Base-by-base conservation (phyloP, 179 eudicot species). In the Beta corolliflora region DNA sequence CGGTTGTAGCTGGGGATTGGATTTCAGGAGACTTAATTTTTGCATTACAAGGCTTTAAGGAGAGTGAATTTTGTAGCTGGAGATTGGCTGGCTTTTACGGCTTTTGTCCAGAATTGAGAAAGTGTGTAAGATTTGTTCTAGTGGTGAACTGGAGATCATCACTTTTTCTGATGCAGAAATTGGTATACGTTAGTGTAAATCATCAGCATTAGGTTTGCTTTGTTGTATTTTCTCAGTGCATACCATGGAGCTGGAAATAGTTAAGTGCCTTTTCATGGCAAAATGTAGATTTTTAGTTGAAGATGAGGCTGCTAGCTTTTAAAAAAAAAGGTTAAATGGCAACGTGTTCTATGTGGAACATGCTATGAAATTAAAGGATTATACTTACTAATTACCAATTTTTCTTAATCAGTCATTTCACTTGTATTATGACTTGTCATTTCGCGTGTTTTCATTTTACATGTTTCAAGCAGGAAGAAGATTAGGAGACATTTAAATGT, bases 91-190 rank as follows among this genome's bases (percentile, higher is more conserved):
- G 52, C 9, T 21, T 52, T 64, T n/a, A 66, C 58, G 52, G 76
- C 25, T 61, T 64, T 63, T 76, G 9, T 76, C 80, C 77, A 48
- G 67, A 12, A 74, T 10, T 64, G 73, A 73, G 72, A 80, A 70
- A 66, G 71, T 50, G 67, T 71, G 80, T 46, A 58, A 69, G 77
- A 50, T 82, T 48, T 77, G 65, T 29, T 69, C 19, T 76, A 29
- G 61, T 67, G 84, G 77, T 77, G 80, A 70, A 58, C 65, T 52
- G 65, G 76, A 77, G 71, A 76, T 81, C 52, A 58, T 74, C 55
- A 13, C 46, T 6, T 68, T 53, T 31, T 55, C 25, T 81, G 63
- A 15, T 77, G 73, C 67, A 77, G 81, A 76, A 69, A 70, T 59
- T 71, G 74, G 36, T 14, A 29, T 72, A 82, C 65, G 18, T 61